Conservation (phyloP, 2,329 filamentous ascomycete genomes). For the Pestalotiopsis sp. region DNA sequence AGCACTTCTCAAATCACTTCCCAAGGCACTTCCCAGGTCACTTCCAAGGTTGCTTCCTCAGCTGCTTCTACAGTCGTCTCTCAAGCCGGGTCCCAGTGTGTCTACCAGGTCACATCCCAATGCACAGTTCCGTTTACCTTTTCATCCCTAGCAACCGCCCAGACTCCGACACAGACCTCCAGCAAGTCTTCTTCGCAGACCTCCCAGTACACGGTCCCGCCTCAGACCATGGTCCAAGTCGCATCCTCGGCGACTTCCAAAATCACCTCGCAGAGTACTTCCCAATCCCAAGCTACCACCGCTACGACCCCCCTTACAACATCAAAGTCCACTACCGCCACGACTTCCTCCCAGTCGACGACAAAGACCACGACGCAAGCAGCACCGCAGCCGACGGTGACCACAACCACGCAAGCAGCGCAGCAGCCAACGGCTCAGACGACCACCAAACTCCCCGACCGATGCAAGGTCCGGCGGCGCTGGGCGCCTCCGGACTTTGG, state of each 20-base stretch:
- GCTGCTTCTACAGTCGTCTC: neutral
- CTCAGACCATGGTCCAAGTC: too few species aligned
- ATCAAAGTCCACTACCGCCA: neutral
- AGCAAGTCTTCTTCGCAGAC: neutral
- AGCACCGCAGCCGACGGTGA: neutral
- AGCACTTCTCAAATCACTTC: neutral
- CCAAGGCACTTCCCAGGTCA: neutral
- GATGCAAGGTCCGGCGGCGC: neutral
- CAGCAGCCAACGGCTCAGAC: neutral
- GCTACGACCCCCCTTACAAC: neutral
- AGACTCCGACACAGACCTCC: neutral
- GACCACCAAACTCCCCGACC: neutral
- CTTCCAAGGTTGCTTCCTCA: too few species aligned
- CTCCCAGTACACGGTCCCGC: neutral
- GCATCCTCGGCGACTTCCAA: neutral
- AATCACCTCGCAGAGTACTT: neutral
- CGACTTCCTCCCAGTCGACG: neutral
- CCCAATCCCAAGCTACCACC: neutral
- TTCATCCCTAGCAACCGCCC: neutral
- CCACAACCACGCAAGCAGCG: neutral
- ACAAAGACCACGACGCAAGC: neutral
- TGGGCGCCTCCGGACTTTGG: neutral
- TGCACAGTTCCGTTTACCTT: neutral
- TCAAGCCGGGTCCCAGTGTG: neutral
- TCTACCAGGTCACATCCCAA: neutral